Conservation (phyloP, 768 basidiomycete genomes). For the Rhizopogon salebrosus region DNA sequence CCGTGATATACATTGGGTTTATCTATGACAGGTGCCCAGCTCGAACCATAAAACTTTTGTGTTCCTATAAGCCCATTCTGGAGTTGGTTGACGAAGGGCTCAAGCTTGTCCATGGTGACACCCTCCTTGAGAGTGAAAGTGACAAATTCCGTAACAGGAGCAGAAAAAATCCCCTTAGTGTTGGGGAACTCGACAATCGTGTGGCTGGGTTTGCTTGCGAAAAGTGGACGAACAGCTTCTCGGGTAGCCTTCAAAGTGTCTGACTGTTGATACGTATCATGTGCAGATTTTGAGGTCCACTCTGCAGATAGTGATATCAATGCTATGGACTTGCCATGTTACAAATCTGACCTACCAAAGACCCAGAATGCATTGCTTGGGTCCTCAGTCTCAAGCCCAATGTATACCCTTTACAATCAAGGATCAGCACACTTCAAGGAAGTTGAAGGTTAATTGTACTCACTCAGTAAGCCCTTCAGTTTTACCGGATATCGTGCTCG, state of each 20-base stretch:
- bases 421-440: background rate
- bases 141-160: slow-evolving; percentile 29
- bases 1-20: slow-evolving; percentile 20
- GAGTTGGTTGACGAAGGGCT: slow-evolving; percentile 18
- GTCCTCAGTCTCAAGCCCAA: slow-evolving; percentile 26
- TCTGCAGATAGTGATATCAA: slow-evolving; percentile 9
- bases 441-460: background rate
- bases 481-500: slow-evolving; percentile 7
- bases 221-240: slow-evolving; percentile 8
- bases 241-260: slow-evolving; percentile 3
- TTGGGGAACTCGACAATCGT: slow-evolving; percentile 20
- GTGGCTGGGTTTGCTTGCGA: slow-evolving; percentile 13
- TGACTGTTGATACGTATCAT: slow-evolving; percentile 9
- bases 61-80: slow-evolving; percentile 16
- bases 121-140: slow-evolving; percentile 26
- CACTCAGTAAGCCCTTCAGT: slow-evolving; percentile 17
- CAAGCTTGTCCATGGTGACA: slow-evolving; percentile 12
- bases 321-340: background rate
- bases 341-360: slow-evolving; percentile 10
- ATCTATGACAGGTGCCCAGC: slow-evolving; percentile 20
- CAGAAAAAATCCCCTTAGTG: slow-evolving; percentile 12
- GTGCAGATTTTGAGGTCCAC: slow-evolving; percentile 20
- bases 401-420: slow-evolving; percentile 20
- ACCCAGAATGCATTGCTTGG: slow-evolving; percentile 21
- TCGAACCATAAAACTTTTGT: slow-evolving; percentile 22